phyloP scores from a whole-genome alignment of 495 filamentous ascomycete species.

The Lasiosphaeriaceae sp. region DNA sequence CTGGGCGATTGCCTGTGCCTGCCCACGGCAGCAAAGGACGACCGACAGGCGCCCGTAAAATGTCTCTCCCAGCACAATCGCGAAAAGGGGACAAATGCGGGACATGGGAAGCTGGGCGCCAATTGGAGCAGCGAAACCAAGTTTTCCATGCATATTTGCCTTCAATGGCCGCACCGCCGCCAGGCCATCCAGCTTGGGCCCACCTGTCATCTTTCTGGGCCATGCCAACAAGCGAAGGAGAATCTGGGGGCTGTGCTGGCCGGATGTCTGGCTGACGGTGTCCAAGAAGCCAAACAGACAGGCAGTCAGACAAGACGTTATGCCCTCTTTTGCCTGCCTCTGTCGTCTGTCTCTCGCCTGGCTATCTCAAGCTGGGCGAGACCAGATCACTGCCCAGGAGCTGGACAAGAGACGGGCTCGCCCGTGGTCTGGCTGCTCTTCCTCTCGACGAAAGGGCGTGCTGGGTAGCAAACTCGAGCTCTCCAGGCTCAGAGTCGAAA shows the following conservation, averaged over 20 bases:
- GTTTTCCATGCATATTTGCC: slow-evolving; percentile 9
- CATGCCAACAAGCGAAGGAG: neutral
- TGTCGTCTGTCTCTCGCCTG: neutral
- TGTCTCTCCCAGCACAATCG: slow-evolving; percentile 1
- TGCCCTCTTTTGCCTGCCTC: neutral
- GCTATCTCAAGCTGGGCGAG: neutral
- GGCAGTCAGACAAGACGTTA: too few species aligned
- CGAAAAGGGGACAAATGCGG: slow-evolving; percentile 8
- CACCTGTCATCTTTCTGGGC: slow-evolving; percentile 2
- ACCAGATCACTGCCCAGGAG: neutral
- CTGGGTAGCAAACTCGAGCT: neutral
- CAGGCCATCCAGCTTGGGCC: slow-evolving; percentile 5
- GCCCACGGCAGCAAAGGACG: too few species aligned
- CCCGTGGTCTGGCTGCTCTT: neutral
- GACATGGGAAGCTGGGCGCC: slow-evolving; percentile 8
- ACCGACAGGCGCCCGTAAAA: neutral
- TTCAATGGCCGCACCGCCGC: neutral
- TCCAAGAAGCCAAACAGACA: neutral
- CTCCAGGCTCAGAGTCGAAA: neutral
- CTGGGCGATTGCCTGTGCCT: too few species aligned
- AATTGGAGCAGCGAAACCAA: slow-evolving; percentile 9
- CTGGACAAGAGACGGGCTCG: too few species aligned
- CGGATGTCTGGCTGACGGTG: neutral
- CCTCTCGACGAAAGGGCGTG: neutral
- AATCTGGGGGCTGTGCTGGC: neutral